Base-by-base conservation (phyloP, 768 basidiomycete genomes). In the Wakefieldia striispora region DNA sequence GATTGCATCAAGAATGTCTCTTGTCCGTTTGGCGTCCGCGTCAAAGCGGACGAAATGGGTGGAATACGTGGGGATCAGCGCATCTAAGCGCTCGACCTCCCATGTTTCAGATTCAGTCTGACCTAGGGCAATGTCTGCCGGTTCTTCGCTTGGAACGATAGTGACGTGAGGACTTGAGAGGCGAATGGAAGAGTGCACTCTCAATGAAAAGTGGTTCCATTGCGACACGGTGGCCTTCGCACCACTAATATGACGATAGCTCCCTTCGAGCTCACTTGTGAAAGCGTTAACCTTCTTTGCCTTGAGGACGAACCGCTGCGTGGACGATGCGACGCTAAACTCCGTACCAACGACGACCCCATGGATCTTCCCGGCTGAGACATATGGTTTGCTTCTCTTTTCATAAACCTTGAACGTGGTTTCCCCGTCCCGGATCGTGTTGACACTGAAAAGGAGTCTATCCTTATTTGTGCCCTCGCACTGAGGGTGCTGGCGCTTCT, bases 361-460 rank as follows among this genome's bases (percentile, higher is more conserved):
- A 10, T 61, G 56, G 20, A 61, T 47, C 21, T 50, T 53, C 19
- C 60, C 60, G 4, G 53, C 60, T 1, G 56, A 58, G 23, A 62
- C 51, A 12, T 40, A 53, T 14, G 53, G 35, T 29, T 5, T 50
- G 4, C 12, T n/a, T 14, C 19, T 12, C 17, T 26, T 52, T 36
- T 47, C 17, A n/a, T 34, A 44, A 36, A 61, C 56, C 24, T 40
- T 58, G 51, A 58, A 58, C 7, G 50, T 53, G 12, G 50, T 56
- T 45, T 49, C 43, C 12, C 47, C 56, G 11, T 50, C 19, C 29
- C 35, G 42, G 24, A 49, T 45, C 1, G 44, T 56, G 45, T 61
- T 61, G 0, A 61, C 49, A 13, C 60, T 59, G 12, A 62, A 61
- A 3, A 62, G 46, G 2, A 61, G 41, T 3, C 60, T 38, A 11